A percentile compares a stretch with the other conserved stretches of the same genome.
phyloP scores from a whole-genome alignment of 495 filamentous ascomycete genomes.

The Podospora appendiculata region DNA sequence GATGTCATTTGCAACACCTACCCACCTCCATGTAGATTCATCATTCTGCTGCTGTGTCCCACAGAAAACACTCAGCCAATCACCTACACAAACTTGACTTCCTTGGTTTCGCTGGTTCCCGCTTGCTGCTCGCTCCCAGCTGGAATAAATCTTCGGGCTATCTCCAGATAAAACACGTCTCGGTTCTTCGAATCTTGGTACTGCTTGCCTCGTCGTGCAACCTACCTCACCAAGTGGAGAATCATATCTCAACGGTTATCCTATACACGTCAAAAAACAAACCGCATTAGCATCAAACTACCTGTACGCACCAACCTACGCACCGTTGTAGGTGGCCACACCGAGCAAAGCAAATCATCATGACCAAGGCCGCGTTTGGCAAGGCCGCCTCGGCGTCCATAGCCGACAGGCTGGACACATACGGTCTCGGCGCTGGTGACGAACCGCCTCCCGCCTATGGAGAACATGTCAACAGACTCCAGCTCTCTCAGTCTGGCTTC shows the following conservation, averaged over 20 bases:
- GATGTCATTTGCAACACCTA: background rate
- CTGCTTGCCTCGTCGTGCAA: too few species aligned
- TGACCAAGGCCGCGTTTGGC: background rate
- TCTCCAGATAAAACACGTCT: background rate
- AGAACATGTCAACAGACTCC: constrained; percentile 35
- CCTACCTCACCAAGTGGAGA: too few species aligned
- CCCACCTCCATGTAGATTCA: background rate
- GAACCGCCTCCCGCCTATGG: constrained; percentile 37
- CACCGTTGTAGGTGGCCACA: too few species aligned
- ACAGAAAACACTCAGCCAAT: background rate
- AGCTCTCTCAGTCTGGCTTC: constrained; percentile 40
- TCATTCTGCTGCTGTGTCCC: background rate
- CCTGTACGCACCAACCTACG: too few species aligned
- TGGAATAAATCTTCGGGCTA: background rate
- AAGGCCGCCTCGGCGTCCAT: constrained; percentile 9
- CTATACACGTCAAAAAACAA: too few species aligned
- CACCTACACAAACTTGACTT: background rate
- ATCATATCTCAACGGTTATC: background rate
- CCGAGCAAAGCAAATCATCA: background rate
- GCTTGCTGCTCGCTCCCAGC: background rate
- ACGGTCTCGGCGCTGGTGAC: constrained; percentile 22
- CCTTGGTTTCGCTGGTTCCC: background rate
- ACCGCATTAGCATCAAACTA: too few species aligned
- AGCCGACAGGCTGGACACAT: constrained; percentile 6
- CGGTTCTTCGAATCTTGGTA: background rate